Percentiles rank a stretch among this genome's conserved stretches.
phyloP scores from a whole-genome alignment of 2,329 filamentous ascomycete species.

The Neurospora sp. region DNA sequence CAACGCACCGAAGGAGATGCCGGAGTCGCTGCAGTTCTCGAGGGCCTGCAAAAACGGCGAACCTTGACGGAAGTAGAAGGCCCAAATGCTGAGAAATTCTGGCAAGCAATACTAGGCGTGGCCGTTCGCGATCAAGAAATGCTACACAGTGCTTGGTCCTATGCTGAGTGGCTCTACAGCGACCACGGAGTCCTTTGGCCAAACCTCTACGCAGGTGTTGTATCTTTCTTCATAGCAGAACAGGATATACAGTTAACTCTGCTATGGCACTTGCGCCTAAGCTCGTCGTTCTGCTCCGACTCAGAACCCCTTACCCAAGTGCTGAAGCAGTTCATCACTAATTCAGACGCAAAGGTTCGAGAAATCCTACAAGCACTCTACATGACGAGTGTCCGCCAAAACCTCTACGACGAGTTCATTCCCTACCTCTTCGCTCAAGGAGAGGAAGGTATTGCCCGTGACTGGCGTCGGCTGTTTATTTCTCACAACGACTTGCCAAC shows the following conservation, averaged over 20 bases:
- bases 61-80: slow-evolving; percentile 17
- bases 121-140: slow-evolving; percentile 24
- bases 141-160: slow-evolving; percentile 26
- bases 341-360: slow-evolving; percentile 27
- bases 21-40: slow-evolving; percentile 20
- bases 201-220: slow-evolving; percentile 35
- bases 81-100: slow-evolving; percentile 19
- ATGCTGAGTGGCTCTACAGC: slow-evolving; percentile 33
- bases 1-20: slow-evolving; percentile 16
- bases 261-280: slow-evolving; percentile 38
- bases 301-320: slow-evolving; percentile 31
- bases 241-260: slow-evolving; percentile 28
- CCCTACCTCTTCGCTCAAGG: slow-evolving; percentile 40
- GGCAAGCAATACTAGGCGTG: slow-evolving; percentile 22
- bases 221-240: slow-evolving; percentile 32
- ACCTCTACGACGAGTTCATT: slow-evolving; percentile 41
- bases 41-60: slow-evolving; percentile 16
- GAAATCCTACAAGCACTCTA: slow-evolving; percentile 36
- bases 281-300: slow-evolving; percentile 31
- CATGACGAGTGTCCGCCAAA: slow-evolving; percentile 29
- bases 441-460: slow-evolving; percentile 30
- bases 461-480: slow-evolving; percentile 37
- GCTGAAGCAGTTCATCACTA: slow-evolving; percentile 29
- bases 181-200: slow-evolving; percentile 36
- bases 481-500: slow-evolving; percentile 31